Conservation (phyloP, 2,329 filamentous ascomycete genomes). For the Neoascochyta sp. region DNA sequence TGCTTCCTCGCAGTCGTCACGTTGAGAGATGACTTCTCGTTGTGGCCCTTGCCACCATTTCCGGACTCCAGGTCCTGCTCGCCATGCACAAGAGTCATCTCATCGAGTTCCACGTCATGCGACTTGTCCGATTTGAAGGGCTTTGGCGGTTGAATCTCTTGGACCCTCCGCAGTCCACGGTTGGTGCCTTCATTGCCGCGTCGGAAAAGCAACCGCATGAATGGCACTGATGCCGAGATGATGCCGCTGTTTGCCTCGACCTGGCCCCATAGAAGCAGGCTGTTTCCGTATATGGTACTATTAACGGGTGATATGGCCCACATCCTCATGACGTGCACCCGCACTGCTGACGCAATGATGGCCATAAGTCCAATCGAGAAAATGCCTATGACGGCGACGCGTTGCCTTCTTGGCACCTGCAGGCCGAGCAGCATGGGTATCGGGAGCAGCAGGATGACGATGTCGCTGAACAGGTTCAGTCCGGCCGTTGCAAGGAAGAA, state of each 20-base stretch:
- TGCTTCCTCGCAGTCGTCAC: too few species aligned
- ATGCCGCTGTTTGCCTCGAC: constrained; percentile 49
- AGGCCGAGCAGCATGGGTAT: constrained; percentile 47
- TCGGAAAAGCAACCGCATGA: constrained; percentile 43
- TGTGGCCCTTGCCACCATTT: too few species aligned
- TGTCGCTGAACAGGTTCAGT: constrained; percentile 43
- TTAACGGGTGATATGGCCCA: constrained; percentile 38
- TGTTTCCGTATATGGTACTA: constrained; percentile 29
- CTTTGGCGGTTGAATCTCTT: too few species aligned
- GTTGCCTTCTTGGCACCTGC: constrained; percentile 49
- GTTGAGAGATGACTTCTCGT: too few species aligned
- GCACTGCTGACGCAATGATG: constrained; percentile 34
- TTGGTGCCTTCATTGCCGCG: too few species aligned
- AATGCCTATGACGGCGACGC: constrained; percentile 48
- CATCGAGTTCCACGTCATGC: too few species aligned
- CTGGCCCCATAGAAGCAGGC: constrained; percentile 45
- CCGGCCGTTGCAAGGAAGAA: constrained; percentile 38
- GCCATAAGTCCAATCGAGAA: constrained; percentile 37
- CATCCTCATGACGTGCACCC: constrained; percentile 37
- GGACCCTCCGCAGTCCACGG: too few species aligned
- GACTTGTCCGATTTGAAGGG: too few species aligned
- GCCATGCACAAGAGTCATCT: too few species aligned
- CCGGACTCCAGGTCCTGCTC: too few species aligned
- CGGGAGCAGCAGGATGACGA: constrained; percentile 44
- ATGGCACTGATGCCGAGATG: constrained; percentile 45